Evolutionary conservation across 495 filamentous ascomycete species (phyloP).

Genomic region (Aspergillus mulundensis): DNA sequence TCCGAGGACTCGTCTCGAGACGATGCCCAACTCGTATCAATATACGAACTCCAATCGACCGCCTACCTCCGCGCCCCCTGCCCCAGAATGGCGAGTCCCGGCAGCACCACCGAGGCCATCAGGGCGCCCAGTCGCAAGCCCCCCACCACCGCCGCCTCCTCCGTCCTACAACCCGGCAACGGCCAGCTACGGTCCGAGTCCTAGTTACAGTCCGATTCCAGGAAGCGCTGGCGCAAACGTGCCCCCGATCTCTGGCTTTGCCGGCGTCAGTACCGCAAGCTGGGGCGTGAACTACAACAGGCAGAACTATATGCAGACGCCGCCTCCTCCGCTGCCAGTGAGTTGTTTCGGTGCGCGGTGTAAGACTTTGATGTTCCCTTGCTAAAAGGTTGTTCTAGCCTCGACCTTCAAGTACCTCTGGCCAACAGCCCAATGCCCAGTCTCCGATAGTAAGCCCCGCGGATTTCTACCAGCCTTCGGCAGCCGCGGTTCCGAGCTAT

Average conservation of each 20-base stretch:
- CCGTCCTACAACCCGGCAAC: conserved; percentile 34
- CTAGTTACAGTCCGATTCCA: conserved; percentile 25
- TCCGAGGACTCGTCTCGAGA: neutral
- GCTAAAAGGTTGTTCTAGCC: conserved; percentile 27
- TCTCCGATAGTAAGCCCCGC: conserved; percentile 14
- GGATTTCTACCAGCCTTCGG: conserved; percentile 15
- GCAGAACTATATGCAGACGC: conserved; percentile 27
- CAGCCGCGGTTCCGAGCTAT: conserved; percentile 10
- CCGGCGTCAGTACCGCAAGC: conserved; percentile 30
- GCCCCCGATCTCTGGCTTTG: conserved; percentile 6
- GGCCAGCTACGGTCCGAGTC: conserved; percentile 26
- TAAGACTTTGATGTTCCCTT: neutral
- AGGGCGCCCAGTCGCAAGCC: conserved; percentile 9
- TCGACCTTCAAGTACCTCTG: conserved; percentile 36
- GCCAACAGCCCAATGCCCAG: conserved; percentile 22
- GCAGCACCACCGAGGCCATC: conserved; percentile 17
- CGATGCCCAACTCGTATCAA: conserved; percentile 30
- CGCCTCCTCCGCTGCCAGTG: conserved; percentile 48
- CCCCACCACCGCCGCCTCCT: conserved; percentile 17
- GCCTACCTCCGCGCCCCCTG: conserved; percentile 23
- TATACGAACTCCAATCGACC: conserved; percentile 19
- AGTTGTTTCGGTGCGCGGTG: conserved; percentile 6
- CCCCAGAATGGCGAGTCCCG: conserved; percentile 44
- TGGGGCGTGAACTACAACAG: conserved; percentile 48
- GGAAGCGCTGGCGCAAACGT: conserved; percentile 9